phyloP scores from a whole-genome alignment of 2,329 filamentous ascomycete species.

The Colletotrichum lindemuthianum region DNA sequence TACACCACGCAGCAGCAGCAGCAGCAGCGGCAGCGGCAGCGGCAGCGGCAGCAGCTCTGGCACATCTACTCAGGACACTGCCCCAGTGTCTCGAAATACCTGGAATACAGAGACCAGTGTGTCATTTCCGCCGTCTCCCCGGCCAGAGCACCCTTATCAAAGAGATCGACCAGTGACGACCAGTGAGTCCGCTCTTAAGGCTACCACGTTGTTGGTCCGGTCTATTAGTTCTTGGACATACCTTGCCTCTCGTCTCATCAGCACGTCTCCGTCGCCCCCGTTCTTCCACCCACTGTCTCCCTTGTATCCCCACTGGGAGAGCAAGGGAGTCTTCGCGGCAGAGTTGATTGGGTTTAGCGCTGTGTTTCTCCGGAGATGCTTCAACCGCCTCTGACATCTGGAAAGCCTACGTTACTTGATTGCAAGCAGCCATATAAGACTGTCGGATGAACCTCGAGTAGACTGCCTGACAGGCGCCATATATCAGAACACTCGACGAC shows the following conservation, averaged over 20 bases:
- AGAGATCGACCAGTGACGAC: constrained; percentile 33
- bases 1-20: neutral
- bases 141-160: constrained; percentile 19
- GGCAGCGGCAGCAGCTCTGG: neutral
- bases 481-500: neutral
- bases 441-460: neutral
- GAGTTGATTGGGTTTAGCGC: constrained; percentile 32
- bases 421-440: constrained; percentile 28
- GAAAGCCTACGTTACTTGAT: constrained; percentile 15
- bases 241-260: constrained; percentile 25
- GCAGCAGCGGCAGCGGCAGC: neutral
- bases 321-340: constrained; percentile 32
- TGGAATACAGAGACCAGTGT: constrained; percentile 22
- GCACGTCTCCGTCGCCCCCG: constrained; percentile 9
- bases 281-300: constrained; percentile 11
- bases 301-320: constrained; percentile 23
- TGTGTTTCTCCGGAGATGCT: constrained; percentile 30
- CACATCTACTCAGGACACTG: constrained; percentile 11
- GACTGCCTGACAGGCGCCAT: too few species aligned
- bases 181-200: constrained; percentile 27
- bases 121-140: constrained; percentile 30
- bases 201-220: constrained; percentile 24
- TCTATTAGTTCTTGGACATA: constrained; percentile 17
- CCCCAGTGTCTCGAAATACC: constrained; percentile 1
- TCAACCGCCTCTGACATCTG: constrained; percentile 11